Evolutionary conservation across 176 grass and related monocot genomes (phyloP).

Genomic region (Oryza glumipatula): DNA sequence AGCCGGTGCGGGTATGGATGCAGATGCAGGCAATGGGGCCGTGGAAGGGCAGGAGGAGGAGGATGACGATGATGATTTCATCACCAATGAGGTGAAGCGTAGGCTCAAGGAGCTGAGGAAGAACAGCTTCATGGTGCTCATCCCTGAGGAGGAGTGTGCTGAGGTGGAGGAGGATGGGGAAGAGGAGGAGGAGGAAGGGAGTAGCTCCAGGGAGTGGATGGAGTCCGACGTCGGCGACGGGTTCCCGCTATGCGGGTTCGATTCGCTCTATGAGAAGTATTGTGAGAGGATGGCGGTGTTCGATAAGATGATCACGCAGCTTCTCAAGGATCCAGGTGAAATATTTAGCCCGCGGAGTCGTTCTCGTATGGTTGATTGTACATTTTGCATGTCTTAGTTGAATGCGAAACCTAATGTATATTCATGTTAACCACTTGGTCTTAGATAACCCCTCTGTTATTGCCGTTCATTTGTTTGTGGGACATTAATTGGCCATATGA

Average conservation of each 20-base stretch:
- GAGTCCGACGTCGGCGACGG: constrained; percentile 40
- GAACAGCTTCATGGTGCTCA: constrained; percentile 96
- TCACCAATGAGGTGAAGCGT: constrained; percentile 86
- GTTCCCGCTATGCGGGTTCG: constrained; percentile 65
- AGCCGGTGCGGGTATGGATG: background rate
- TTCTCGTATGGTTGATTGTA: constrained; percentile 7
- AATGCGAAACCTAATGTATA: background rate
- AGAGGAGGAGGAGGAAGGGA: constrained; percentile 57
- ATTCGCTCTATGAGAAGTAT: constrained; percentile 80
- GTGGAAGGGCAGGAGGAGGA: constrained; percentile 36
- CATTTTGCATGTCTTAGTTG: constrained; percentile 8
- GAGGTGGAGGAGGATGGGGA: constrained; percentile 61
- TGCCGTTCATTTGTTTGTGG: background rate
- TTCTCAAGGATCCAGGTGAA: constrained; percentile 74
- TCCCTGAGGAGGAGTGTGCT: constrained; percentile 68
- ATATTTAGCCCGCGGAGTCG: background rate
- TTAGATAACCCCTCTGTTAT: constrained; percentile 1
- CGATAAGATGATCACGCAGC: constrained; percentile 67
- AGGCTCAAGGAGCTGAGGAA: constrained; percentile 90
- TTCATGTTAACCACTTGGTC: background rate
- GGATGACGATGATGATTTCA: constrained; percentile 76
- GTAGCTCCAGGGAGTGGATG: constrained; percentile 67
- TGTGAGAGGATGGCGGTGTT: constrained; percentile 82
- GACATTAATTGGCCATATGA: background rate
- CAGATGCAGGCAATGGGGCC: constrained; percentile 1